A percentile compares a stretch with the other conserved stretches of the same genome.
These are phyloP conservation scores for Leersia perrieri DNA, from an alignment of 176 grass and related monocot species.

Conservation along the genomic window DNA sequence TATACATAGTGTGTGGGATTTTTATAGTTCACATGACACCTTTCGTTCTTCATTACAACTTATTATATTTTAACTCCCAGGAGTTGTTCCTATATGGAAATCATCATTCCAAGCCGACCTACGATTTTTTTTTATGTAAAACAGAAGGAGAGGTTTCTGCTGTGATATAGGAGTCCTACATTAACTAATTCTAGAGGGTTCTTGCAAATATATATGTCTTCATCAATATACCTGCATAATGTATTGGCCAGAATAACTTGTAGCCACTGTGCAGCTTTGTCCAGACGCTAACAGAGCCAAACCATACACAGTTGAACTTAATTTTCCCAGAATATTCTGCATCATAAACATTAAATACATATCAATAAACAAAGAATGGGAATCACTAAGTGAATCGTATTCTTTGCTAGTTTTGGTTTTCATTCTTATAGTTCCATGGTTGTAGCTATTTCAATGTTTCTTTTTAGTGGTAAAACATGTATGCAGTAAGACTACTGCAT, in stretches of 20 bases:
- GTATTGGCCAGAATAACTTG: constrained; percentile 72
- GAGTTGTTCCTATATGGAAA: too few species aligned
- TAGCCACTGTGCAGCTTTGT: constrained; percentile 65
- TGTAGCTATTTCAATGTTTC: not conserved
- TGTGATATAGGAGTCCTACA: too few species aligned
- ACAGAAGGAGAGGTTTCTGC: too few species aligned
- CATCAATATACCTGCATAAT: constrained; percentile 89
- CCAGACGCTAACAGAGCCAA: constrained; percentile 78
- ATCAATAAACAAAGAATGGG: not conserved
- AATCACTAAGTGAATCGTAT: not conserved
- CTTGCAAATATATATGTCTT: constrained; percentile 40
- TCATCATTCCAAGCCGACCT: too few species aligned
- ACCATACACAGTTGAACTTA: constrained; percentile 60
- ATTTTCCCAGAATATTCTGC: constrained; percentile 73
- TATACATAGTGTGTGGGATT: not conserved
- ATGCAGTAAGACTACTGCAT: not conserved
- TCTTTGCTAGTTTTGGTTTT: not conserved
- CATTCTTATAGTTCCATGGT: not conserved
- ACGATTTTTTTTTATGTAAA: too few species aligned
- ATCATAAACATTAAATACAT: not conserved
- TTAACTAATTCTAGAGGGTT: too few species aligned
- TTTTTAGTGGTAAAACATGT: not conserved
- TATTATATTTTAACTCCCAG: too few species aligned
- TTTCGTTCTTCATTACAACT: too few species aligned
- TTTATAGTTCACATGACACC: too few species aligned